Percentiles rank a stretch among this genome's conserved stretches.
phyloP scores from a whole-genome alignment of 2,329 filamentous ascomycete species.

The Colletotrichum graminicola region DNA sequence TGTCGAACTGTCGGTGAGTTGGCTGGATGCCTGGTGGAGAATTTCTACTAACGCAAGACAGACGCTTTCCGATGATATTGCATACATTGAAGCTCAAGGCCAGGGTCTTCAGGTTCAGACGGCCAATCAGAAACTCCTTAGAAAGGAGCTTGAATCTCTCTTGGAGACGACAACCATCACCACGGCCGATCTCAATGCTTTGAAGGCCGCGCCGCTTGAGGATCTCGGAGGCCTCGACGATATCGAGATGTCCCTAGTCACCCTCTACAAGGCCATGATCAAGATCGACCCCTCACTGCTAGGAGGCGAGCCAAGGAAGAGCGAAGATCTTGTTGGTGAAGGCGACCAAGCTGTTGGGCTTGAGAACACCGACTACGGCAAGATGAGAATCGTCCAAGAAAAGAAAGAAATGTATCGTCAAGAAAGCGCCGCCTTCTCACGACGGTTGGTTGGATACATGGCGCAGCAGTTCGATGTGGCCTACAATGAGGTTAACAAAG shows the following conservation, averaged over 20 bases:
- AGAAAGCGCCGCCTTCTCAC: slow-evolving; percentile 82
- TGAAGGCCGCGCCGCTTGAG: slow-evolving; percentile 80
- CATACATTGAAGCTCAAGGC: slow-evolving; percentile 96
- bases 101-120: slow-evolving; percentile 98
- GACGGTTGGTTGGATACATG: slow-evolving; percentile 85
- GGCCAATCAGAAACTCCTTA: slow-evolving; percentile 94
- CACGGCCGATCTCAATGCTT: slow-evolving; percentile 76
- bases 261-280: slow-evolving; percentile 90
- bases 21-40: background rate
- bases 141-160: slow-evolving; percentile 89
- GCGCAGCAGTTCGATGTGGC: slow-evolving; percentile 82
- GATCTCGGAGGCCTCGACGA: slow-evolving; percentile 77
- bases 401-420: slow-evolving; percentile 90
- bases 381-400: slow-evolving; percentile 94
- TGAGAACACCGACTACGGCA: slow-evolving; percentile 78
- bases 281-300: slow-evolving; percentile 90
- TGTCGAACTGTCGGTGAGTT: slow-evolving; percentile 87
- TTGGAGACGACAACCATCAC: slow-evolving; percentile 93
- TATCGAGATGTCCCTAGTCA: slow-evolving; percentile 82
- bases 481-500: slow-evolving; percentile 76
- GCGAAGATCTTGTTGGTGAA: slow-evolving; percentile 61
- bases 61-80: slow-evolving; percentile 95
- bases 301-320: slow-evolving; percentile 61
- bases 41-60: slow-evolving; percentile 54
- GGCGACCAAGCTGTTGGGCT: slow-evolving; percentile 54